Conservation (phyloP, 2,329 filamentous ascomycete species). For the Hymenoscyphus albidus region DNA sequence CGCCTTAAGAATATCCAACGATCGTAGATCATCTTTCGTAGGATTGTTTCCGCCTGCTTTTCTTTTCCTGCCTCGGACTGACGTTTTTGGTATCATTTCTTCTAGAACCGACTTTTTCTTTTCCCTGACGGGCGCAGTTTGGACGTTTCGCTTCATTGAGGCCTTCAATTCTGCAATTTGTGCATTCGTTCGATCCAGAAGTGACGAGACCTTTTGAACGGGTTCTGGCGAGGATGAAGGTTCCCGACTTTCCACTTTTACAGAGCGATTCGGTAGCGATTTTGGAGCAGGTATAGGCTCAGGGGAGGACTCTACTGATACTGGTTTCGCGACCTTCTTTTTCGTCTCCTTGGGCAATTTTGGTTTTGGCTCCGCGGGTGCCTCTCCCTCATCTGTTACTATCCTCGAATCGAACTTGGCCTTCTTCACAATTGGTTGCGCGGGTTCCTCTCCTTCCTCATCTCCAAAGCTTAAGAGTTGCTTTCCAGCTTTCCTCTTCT, state of each 20-base stretch:
- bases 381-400: constrained; percentile 55
- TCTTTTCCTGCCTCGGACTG: constrained; percentile 67
- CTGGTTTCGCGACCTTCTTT: constrained; percentile 30
- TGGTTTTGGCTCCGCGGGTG: constrained; percentile 31
- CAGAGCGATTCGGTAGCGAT: constrained; percentile 28
- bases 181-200: constrained; percentile 68
- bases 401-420: constrained; percentile 75
- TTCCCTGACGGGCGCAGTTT: constrained; percentile 48
- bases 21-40: constrained; percentile 56
- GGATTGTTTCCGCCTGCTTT: constrained; percentile 53
- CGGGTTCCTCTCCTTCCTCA: constrained; percentile 53
- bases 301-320: constrained; percentile 38
- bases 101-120: constrained; percentile 67
- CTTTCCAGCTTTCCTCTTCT: constrained; percentile 69
- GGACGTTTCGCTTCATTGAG: constrained; percentile 68
- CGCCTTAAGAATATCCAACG: constrained; percentile 68
- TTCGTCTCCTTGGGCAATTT: constrained; percentile 33
- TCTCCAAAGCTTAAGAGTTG: constrained; percentile 74
- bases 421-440: constrained; percentile 62
- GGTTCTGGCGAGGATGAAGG: constrained; percentile 38
- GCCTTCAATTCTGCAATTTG: constrained; percentile 78
- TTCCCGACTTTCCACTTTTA: constrained; percentile 34
- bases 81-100: constrained; percentile 68
- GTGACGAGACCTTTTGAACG: constrained; percentile 37
- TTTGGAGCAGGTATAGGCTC: constrained; percentile 35